Evolutionary conservation across 2,329 filamentous ascomycete genomes (phyloP).

Genomic region (Penicillium paneum): DNA sequence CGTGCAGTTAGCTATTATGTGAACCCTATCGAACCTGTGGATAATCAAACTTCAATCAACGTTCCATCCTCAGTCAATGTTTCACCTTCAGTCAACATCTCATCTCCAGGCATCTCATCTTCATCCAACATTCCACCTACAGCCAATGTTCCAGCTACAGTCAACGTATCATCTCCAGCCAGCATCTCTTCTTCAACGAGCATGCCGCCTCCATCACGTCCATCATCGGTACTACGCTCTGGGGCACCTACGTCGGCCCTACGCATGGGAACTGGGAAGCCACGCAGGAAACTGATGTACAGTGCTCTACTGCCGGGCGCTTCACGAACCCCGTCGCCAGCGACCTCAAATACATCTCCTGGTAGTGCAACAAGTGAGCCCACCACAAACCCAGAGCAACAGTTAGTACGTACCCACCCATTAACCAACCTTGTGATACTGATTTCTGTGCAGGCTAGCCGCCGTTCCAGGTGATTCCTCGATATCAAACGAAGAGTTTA

Average conservation of each 20-base stretch:
- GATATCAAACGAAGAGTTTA: slow-evolving; percentile 23
- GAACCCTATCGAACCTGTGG: background rate
- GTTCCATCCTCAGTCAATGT: background rate
- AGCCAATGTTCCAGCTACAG: background rate
- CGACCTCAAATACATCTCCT: slow-evolving; percentile 5
- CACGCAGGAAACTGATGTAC: slow-evolving; percentile 46
- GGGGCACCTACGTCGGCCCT: slow-evolving; percentile 26
- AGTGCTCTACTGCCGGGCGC: slow-evolving; percentile 33
- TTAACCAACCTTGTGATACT: slow-evolving; percentile 2
- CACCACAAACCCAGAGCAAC: slow-evolving; percentile 11
- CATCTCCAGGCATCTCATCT: background rate
- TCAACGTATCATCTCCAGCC: background rate
- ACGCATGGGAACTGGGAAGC: slow-evolving; percentile 34
- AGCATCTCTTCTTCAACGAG: background rate
- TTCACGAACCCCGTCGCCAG: slow-evolving; percentile 12
- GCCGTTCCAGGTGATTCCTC: background rate
- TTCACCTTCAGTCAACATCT: background rate
- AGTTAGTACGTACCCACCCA: slow-evolving; percentile 31
- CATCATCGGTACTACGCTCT: background rate
- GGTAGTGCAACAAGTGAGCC: slow-evolving; percentile 1
- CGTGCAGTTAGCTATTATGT: background rate
- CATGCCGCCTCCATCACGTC: slow-evolving; percentile 2
- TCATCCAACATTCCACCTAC: slow-evolving; percentile 2
- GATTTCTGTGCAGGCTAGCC: slow-evolving; percentile 9
- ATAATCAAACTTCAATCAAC: background rate